phyloP scores from a whole-genome alignment of 2,329 filamentous ascomycete genomes.

The Neofusicoccum sp. region DNA sequence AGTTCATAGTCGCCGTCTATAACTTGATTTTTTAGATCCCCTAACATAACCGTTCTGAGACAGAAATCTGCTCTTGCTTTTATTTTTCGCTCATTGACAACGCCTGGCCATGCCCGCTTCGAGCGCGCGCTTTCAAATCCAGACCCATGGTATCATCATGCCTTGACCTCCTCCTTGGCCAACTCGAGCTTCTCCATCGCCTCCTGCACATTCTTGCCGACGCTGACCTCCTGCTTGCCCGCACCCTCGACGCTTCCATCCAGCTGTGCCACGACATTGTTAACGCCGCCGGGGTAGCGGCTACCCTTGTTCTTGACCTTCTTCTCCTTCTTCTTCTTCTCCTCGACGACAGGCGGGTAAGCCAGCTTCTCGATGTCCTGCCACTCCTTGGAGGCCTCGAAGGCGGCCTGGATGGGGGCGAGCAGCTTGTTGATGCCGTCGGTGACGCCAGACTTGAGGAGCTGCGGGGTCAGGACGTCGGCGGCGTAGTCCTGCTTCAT shows the following conservation, averaged over 20 bases:
- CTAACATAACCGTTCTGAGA: too few relatives aligned
- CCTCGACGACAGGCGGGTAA: slow-evolving; percentile 70
- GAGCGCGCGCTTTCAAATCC: not conserved
- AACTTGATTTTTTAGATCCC: too few relatives aligned
- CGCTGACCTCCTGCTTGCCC: slow-evolving; percentile 44
- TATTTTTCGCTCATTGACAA: too few relatives aligned
- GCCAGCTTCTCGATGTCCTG: slow-evolving; percentile 75
- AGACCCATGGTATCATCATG: slow-evolving; percentile 16
- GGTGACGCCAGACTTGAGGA: slow-evolving; percentile 82
- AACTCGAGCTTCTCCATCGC: slow-evolving; percentile 34
- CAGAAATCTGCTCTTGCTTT: too few relatives aligned
- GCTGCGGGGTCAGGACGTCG: slow-evolving; percentile 82
- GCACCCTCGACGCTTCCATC: slow-evolving; percentile 49
- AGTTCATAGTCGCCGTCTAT: too few relatives aligned
- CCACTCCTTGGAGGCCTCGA: slow-evolving; percentile 73
- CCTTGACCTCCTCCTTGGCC: slow-evolving; percentile 19
- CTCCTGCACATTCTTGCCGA: slow-evolving; percentile 42
- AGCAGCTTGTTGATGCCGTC: slow-evolving; percentile 73
- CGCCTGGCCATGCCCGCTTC: too few relatives aligned
- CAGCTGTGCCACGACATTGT: slow-evolving; percentile 45
- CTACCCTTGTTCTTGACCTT: slow-evolving; percentile 70
- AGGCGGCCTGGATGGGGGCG: slow-evolving; percentile 75
- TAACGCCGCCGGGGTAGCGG: slow-evolving; percentile 57
- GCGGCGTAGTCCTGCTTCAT: slow-evolving; percentile 79
- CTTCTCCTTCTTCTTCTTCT: slow-evolving; percentile 68